A percentile compares a stretch with the other conserved stretches of the same genome.
Conservation (phyloP, 2,329 filamentous ascomycete genomes). For the Rutstroemia sp. region DNA sequence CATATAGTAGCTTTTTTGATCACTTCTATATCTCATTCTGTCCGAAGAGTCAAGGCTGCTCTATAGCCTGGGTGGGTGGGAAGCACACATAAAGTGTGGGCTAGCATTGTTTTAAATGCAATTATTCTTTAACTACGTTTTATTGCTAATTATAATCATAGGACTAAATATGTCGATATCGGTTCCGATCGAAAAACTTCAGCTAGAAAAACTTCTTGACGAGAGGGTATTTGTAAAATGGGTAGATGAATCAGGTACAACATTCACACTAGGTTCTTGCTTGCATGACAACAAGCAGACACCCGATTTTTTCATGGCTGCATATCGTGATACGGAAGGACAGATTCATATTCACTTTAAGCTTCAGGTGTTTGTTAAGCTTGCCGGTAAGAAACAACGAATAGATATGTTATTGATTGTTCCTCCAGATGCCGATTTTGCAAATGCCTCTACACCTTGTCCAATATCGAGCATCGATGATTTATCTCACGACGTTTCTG, state of each 20-base stretch:
- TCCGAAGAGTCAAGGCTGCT: background rate
- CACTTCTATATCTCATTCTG: background rate
- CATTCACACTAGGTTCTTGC: background rate
- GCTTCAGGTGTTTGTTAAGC: background rate
- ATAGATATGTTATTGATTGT: background rate
- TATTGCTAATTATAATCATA: background rate
- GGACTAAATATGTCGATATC: background rate
- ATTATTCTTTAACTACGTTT: background rate
- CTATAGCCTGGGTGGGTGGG: conserved; percentile 1
- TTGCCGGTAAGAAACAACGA: background rate
- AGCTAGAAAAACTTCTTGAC: background rate
- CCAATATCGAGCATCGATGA: background rate
- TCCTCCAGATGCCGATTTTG: background rate
- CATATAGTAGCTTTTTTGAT: background rate
- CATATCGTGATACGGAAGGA: background rate
- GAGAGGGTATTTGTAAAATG: conserved; percentile 1
- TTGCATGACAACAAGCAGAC: too few relatives aligned
- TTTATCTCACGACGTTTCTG: background rate
- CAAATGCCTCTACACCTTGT: background rate
- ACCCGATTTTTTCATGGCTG: too few relatives aligned
- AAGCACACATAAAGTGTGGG: background rate
- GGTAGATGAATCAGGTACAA: background rate
- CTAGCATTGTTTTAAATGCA: background rate
- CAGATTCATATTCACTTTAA: background rate
- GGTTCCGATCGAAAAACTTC: background rate